Evolutionary conservation across 164 flowering plant species (phyloP).

Genomic region (Magnolia kwangsiensis): DNA sequence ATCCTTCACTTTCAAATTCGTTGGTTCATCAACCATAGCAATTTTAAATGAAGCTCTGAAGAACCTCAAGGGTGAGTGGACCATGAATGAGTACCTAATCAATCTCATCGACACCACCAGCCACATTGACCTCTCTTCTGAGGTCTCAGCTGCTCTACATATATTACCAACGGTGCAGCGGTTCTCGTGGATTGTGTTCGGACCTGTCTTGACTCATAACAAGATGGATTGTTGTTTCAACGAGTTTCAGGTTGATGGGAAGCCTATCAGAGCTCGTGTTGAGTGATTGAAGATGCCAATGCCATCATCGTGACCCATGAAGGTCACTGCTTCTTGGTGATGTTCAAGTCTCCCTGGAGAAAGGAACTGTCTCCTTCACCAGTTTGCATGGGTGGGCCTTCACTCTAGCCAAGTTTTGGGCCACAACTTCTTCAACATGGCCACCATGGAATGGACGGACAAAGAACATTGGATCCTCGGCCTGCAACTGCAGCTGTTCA

Average conservation of each 20-base stretch:
- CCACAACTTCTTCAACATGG: slow-evolving; percentile 31
- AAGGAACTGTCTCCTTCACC: slow-evolving; percentile 28
- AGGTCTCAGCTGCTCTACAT: slow-evolving; percentile 25
- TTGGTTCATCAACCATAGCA: too few relatives aligned
- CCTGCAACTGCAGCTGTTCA: slow-evolving; percentile 34
- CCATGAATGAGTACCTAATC: slow-evolving; percentile 26
- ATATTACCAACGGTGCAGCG: slow-evolving; percentile 29
- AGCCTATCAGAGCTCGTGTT: slow-evolving; percentile 24
- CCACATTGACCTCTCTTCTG: slow-evolving; percentile 29
- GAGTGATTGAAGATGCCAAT: slow-evolving; percentile 28
- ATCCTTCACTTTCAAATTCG: too few relatives aligned
- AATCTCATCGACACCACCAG: slow-evolving; percentile 32
- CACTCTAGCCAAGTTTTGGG: slow-evolving; percentile 31
- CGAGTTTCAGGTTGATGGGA: slow-evolving; percentile 32
- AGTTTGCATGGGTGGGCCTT: slow-evolving; percentile 32
- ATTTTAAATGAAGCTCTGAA: slow-evolving; percentile 9
- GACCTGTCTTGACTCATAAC: slow-evolving; percentile 27
- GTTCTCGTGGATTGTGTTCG: slow-evolving; percentile 31
- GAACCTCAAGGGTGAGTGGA: slow-evolving; percentile 21
- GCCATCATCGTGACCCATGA: slow-evolving; percentile 26
- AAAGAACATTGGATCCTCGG: slow-evolving; percentile 29
- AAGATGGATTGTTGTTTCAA: slow-evolving; percentile 29
- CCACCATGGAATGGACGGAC: slow-evolving; percentile 32
- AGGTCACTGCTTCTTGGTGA: slow-evolving; percentile 24
- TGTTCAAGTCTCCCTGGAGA: slow-evolving; percentile 23